These are phyloP conservation scores for Sporothrix globosa DNA, from an alignment of 2,329 filamentous ascomycete genomes.

Conservation along the genomic window DNA sequence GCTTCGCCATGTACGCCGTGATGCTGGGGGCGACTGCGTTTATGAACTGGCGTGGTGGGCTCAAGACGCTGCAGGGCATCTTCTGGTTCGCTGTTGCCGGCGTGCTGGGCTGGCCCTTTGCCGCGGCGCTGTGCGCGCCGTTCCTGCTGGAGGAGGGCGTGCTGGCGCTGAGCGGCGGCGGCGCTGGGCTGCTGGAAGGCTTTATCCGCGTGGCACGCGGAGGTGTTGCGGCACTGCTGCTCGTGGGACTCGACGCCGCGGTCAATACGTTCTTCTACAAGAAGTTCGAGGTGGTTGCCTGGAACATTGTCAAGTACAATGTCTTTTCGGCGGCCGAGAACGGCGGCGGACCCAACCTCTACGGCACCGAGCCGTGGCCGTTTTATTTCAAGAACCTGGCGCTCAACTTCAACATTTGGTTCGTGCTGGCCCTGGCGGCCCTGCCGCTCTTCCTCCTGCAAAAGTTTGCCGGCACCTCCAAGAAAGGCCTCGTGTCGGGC, in stretches of 20 bases:
- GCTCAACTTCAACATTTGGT: conserved; percentile 96
- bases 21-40: conserved; percentile 87
- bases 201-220: conserved; percentile 69
- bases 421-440: conserved; percentile 73
- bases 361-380: conserved; percentile 94
- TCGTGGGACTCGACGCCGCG: conserved; percentile 64
- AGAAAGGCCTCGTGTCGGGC: conserved; percentile 67
- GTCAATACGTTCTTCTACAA: conserved; percentile 87
- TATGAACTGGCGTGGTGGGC: conserved; percentile 81
- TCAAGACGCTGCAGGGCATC: conserved; percentile 80
- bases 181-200: conserved; percentile 62
- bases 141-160: conserved; percentile 76
- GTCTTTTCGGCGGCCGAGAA: conserved; percentile 81
- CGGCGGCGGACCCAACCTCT: conserved; percentile 82
- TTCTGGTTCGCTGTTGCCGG: conserved; percentile 88
- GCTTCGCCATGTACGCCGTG: conserved; percentile 93
- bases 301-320: conserved; percentile 96
- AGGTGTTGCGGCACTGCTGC: conserved; percentile 62
- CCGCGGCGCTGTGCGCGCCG: conserved; percentile 76
- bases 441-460: conserved; percentile 77
- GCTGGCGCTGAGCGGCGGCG: conserved; percentile 57
- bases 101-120: conserved; percentile 92
- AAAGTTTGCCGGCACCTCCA: conserved; percentile 64
- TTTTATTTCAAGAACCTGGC: conserved; percentile 92
- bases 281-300: conserved; percentile 74